Evolutionary conservation across 441 rosid species (phyloP).

Genomic region (Corymbia citriodora): DNA sequence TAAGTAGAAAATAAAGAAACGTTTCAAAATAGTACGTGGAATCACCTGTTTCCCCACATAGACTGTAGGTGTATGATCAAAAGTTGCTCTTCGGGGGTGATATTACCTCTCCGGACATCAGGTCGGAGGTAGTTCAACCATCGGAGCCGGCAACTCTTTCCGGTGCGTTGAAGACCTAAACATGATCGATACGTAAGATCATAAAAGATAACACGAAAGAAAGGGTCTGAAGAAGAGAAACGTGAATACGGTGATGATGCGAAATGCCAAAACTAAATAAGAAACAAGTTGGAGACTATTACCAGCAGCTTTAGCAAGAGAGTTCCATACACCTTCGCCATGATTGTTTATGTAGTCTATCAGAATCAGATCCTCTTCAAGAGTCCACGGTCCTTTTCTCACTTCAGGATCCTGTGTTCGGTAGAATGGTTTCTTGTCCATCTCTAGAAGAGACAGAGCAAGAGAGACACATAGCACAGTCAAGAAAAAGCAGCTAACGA

Average conservation of each 20-base stretch:
- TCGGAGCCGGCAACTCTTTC: neutral
- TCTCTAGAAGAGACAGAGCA: neutral
- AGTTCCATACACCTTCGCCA: constrained; percentile 98
- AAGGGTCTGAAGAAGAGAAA: neutral
- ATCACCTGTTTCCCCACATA: neutral
- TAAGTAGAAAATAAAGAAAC: neutral
- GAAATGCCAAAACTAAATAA: neutral
- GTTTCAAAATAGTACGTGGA: neutral
- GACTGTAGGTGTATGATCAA: neutral
- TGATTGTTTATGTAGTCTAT: constrained; percentile 87
- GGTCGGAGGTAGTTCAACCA: neutral
- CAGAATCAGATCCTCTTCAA: constrained; percentile 96
- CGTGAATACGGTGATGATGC: accelerated
- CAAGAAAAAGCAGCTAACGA: neutral
- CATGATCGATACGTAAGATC: neutral
- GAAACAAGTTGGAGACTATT: neutral
- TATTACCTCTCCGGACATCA: neutral
- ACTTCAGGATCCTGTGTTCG: neutral
- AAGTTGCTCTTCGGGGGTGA: neutral
- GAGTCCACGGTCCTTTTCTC: constrained; percentile 97
- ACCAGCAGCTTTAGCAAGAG: constrained; percentile 58
- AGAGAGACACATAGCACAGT: neutral
- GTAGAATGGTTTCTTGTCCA: neutral
- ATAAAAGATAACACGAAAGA: neutral
- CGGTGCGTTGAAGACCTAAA: neutral